Conservation (phyloP, 139 green algal species). For the Chloropicon primus region DNA sequence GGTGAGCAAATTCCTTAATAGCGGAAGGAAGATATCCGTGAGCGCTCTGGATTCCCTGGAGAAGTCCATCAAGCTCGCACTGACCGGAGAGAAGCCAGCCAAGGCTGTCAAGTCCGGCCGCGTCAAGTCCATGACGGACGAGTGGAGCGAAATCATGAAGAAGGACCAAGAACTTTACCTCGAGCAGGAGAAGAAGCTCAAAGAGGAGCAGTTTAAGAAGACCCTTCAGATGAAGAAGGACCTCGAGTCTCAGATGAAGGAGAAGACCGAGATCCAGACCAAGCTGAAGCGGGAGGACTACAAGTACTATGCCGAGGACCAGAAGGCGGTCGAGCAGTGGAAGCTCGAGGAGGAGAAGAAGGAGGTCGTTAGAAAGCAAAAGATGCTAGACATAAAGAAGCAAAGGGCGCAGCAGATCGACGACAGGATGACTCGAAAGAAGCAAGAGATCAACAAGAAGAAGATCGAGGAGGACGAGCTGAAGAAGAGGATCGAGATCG, state of each 20-base stretch:
- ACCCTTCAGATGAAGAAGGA: background rate
- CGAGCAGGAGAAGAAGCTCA: background rate
- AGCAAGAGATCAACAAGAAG: background rate
- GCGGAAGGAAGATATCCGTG: background rate
- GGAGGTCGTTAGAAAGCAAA: background rate
- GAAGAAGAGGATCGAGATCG: background rate
- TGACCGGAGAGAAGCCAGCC: background rate
- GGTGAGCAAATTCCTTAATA: background rate
- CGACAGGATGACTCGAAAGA: background rate
- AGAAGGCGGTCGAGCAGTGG: background rate
- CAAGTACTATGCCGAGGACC: background rate
- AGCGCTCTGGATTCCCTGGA: background rate
- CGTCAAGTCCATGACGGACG: background rate
- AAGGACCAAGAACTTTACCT: background rate
- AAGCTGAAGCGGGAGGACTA: background rate
- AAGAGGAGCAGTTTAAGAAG: background rate
- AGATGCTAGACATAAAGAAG: background rate
- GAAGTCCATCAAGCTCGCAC: background rate
- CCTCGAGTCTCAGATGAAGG: background rate
- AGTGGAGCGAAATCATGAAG: background rate
- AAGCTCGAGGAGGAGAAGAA: background rate
- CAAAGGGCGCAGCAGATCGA: background rate
- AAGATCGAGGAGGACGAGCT: background rate
- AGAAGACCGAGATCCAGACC: background rate
- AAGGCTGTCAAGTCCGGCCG: background rate